Percentiles rank a stretch among this genome's conserved stretches.
These are phyloP conservation scores for Colletotrichum lupini DNA, from an alignment of 2,329 filamentous ascomycete species.

Conservation along the genomic window DNA sequence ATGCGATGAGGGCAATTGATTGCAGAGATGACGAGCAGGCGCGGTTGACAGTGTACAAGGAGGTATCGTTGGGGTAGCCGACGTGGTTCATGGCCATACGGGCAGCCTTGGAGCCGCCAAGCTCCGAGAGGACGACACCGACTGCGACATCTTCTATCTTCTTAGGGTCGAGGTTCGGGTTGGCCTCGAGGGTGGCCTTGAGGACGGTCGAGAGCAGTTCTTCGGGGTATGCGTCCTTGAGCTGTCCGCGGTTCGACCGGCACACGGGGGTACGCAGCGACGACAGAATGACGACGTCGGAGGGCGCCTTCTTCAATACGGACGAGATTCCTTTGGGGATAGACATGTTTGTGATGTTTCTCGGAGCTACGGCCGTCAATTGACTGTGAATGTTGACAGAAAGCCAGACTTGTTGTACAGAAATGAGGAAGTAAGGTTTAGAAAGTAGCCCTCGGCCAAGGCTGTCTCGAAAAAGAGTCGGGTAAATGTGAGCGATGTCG, in stretches of 20 bases:
- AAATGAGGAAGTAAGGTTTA: background rate
- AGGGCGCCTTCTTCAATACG: conserved; percentile 81
- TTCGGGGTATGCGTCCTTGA: conserved; percentile 91
- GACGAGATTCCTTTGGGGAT: conserved; percentile 76
- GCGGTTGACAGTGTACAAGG: conserved; percentile 88
- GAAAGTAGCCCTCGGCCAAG: background rate
- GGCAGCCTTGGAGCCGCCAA: conserved; percentile 89
- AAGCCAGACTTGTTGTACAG: conserved; percentile 3
- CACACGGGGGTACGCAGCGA: conserved; percentile 91
- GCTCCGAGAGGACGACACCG: conserved; percentile 89
- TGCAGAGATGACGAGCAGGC: conserved; percentile 85
- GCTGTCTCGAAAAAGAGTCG: conserved; percentile 16
- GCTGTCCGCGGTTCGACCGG: conserved; percentile 82
- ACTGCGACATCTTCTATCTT: conserved; percentile 84
- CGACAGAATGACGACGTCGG: conserved; percentile 89
- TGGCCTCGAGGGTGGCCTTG: conserved; percentile 75
- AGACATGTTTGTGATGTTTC: conserved; percentile 51
- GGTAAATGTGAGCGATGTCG: conserved; percentile 29
- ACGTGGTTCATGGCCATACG: conserved; percentile 91
- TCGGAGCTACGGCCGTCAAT: conserved; percentile 6
- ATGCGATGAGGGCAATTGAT: conserved; percentile 79
- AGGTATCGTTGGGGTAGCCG: conserved; percentile 77
- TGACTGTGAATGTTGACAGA: background rate
- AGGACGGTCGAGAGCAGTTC: conserved; percentile 80
- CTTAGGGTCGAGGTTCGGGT: conserved; percentile 77